phyloP scores from a whole-genome alignment of 208 protist genomes.

The Leishmania amazonensis region DNA sequence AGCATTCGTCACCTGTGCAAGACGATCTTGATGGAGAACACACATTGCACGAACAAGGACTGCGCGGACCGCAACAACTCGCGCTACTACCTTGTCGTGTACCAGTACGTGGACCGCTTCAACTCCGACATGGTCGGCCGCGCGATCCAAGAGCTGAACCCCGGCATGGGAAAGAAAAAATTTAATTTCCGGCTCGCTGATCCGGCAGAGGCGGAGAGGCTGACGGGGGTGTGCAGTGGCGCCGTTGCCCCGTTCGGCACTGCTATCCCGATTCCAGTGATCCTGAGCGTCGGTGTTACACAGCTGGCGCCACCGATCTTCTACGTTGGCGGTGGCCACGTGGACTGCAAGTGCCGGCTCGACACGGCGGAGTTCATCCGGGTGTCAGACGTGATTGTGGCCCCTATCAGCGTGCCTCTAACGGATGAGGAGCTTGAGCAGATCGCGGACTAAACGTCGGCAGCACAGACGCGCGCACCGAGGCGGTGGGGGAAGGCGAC shows the following conservation, averaged over 20 bases:
- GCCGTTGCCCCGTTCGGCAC: conserved; percentile 79
- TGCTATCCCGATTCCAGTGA: conserved; percentile 52
- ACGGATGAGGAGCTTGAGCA: conserved; percentile 64
- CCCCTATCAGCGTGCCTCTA: conserved; percentile 61
- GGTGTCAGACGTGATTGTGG: conserved; percentile 65
- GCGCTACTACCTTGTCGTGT: conserved; percentile 84
- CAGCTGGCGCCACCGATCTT: conserved; percentile 55
- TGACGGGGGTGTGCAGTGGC: conserved; percentile 76
- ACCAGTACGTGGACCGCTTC: conserved; percentile 83
- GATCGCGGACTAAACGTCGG: conserved; percentile 30
- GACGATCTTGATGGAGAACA: conserved; percentile 93
- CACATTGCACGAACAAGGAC: conserved; percentile 75
- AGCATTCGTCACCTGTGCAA: conserved; percentile 92
- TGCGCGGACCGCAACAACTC: conserved; percentile 74
- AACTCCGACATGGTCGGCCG: conserved; percentile 71
- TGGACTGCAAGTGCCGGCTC: conserved; percentile 83
- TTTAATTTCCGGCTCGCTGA: conserved; percentile 87
- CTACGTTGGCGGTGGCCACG: conserved; percentile 81
- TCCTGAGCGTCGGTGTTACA: conserved; percentile 60
- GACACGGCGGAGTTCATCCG: conserved; percentile 68
- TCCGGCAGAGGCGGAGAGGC: conserved; percentile 41
- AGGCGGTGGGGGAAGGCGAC: neutral
- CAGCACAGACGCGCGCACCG: neutral
- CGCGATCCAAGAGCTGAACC: conserved; percentile 62
- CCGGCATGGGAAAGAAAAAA: conserved; percentile 86